Evolutionary conservation across 2,329 filamentous ascomycete species (phyloP), one percentile per base, ranked within the genome.

Genomic region (Gliomastix tumulicola): DNA sequence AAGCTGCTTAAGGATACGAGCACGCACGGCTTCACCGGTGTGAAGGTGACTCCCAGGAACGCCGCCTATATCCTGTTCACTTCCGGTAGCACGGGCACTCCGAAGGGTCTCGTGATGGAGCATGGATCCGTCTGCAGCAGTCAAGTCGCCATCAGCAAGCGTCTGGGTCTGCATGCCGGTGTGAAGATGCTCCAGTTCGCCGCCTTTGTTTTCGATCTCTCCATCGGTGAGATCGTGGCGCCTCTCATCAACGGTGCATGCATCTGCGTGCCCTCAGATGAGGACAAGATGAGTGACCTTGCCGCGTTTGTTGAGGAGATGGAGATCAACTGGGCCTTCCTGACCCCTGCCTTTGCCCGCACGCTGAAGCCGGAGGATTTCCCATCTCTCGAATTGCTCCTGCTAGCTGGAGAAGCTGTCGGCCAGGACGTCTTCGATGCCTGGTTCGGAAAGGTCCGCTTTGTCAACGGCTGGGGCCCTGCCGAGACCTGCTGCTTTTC

Each of bases 201-300:
- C 15, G 44, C 56, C 5, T 60, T 63, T 38, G 58, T 55, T 6
- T 65, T 62, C 25, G 61, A 64, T 40, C 57, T 55, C 30, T 56
- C 54, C 21, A 43, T 65, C 1, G 47, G 48, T 15, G 60, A 63
- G 30, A 60, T 62, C 39, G 54, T 62, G 30, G 56, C 54, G 6
- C 59, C 62, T 3, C 53, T 66, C 19, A 49, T 57, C 30, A 40
- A 49, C 23, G 61, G 62, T 19, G 62, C 56, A 11, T 62, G 58
- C 37, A 51, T 65, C 6, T 64, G 60, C 35, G 49, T 64, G 11
- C 53, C 35, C 15, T 74, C 71, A 1, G 72, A 76, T 17, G 62
- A 67, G 27, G 65, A 70, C 35, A 62, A 71, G 4, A 44, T 58
- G 34, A 56, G 59, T 27, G 17, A 23, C 22, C 33, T 35, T 10